These are phyloP conservation scores for Cutaneotrichosporon spelunceum DNA, from an alignment of 1,284 basidiomycete genomes.

Conservation along the genomic window DNA sequence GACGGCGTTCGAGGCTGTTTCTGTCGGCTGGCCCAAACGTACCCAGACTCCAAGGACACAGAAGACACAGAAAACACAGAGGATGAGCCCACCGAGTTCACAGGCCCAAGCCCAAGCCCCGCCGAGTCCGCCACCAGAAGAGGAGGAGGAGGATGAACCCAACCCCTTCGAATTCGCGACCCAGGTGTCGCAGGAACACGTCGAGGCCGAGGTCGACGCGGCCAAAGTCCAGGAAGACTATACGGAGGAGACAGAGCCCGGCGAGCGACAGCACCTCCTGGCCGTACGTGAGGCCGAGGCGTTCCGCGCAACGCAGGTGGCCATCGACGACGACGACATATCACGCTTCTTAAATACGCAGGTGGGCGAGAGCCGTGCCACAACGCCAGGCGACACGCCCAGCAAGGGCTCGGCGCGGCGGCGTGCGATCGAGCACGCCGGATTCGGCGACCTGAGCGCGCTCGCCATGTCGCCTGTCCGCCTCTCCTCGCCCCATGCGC, in stretches of 20 bases:
- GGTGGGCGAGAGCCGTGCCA: conserved; percentile 19
- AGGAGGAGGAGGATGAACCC: conserved; percentile 28
- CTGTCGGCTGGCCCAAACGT: conserved; percentile 47
- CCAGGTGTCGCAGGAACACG: conserved; percentile 38
- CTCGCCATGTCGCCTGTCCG: conserved; percentile 34
- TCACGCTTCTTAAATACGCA: conserved; percentile 35
- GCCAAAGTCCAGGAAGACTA: conserved; percentile 38
- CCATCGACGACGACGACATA: conserved; percentile 21
- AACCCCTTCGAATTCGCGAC: conserved; percentile 45
- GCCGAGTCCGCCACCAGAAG: conserved; percentile 28
- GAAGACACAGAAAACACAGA: conserved; percentile 22
- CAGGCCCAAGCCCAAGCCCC: too few relatives aligned
- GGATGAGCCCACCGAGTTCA: neutral
- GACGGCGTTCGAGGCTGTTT: conserved; percentile 80
- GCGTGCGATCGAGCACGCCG: conserved; percentile 37
- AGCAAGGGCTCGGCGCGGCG: conserved; percentile 18
- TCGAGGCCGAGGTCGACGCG: conserved; percentile 44
- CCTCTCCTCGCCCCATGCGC: conserved; percentile 31
- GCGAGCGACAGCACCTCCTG: conserved; percentile 30
- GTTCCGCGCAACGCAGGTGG: conserved; percentile 42
- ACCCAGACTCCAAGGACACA: conserved; percentile 23
- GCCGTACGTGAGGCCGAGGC: conserved; percentile 35
- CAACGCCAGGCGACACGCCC: neutral
- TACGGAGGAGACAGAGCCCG: conserved; percentile 35
- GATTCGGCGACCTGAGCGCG: conserved; percentile 40